A percentile compares a stretch with the other conserved stretches of the same genome.
Conservation (phyloP, 129 eudicot species). For the Lonicera japonica region DNA sequence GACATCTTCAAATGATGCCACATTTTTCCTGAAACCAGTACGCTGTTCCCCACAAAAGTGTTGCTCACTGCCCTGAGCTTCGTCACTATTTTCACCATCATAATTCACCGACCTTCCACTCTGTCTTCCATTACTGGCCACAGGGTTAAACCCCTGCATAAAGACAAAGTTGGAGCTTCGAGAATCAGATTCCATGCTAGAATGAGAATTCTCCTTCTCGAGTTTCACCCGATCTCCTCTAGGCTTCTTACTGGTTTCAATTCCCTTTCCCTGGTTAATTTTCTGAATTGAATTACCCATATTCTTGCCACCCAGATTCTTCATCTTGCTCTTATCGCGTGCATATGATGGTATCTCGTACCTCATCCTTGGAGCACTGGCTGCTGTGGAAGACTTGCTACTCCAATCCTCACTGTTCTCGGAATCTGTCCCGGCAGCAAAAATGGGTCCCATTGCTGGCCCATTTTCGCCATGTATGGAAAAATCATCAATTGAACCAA, state of each 20-base stretch:
- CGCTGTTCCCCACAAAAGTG: constrained; percentile 18
- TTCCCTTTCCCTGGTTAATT: constrained; percentile 40
- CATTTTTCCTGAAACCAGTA: constrained; percentile 18
- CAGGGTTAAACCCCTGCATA: constrained; percentile 48
- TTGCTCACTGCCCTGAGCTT: constrained; percentile 40
- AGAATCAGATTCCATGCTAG: constrained; percentile 73
- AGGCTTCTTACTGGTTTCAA: constrained; percentile 52
- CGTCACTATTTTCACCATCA: constrained; percentile 59
- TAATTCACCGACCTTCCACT: constrained; percentile 29
- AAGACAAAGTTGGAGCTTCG: constrained; percentile 66
- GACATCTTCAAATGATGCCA: constrained; percentile 34
- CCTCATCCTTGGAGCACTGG: constrained; percentile 46
- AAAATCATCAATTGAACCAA: constrained; percentile 18
- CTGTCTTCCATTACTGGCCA: constrained; percentile 46
- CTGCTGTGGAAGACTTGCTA: constrained; percentile 80
- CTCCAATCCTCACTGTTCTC: constrained; percentile 78
- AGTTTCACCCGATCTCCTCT: constrained; percentile 47
- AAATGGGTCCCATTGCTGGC: constrained; percentile 18
- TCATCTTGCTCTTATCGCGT: constrained; percentile 22
- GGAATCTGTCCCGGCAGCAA: constrained; percentile 54
- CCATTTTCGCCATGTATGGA: constrained; percentile 28
- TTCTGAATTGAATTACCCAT: constrained; percentile 19
- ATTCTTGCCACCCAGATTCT: constrained; percentile 36
- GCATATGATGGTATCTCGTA: constrained; percentile 28
- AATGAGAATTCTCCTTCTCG: constrained; percentile 69